A percentile compares a stretch with the other conserved stretches of the same genome.
Evolutionary conservation across 257 asterid genomes (phyloP).

Genomic region (Penstemon newberryi): DNA sequence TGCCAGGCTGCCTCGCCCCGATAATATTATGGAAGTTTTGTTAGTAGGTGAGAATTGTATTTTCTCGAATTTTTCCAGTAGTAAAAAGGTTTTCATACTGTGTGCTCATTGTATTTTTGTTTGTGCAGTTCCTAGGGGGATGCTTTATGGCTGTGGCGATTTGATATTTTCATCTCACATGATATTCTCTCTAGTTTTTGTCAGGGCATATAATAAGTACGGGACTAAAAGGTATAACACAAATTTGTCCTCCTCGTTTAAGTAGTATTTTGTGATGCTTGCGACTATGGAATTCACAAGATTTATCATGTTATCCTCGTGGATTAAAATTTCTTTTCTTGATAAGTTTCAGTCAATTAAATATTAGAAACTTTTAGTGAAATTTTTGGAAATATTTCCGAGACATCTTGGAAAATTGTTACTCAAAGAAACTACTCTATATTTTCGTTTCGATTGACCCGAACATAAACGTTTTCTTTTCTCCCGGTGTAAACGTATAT

Average conservation of each 20-base stretch:
- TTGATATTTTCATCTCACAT: conserved; percentile 98
- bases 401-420: neutral
- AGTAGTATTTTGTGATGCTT: neutral
- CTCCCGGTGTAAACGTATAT: no score
- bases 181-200: conserved; percentile 95
- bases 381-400: neutral
- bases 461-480: no score
- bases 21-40: conserved; percentile 61
- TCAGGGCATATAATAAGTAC: conserved; percentile 76
- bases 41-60: conserved; percentile 53
- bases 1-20: conserved; percentile 88
- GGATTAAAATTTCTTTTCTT: no score
- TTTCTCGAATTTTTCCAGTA: conserved; percentile 1
- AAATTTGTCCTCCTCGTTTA: neutral
- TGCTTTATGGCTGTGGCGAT: conserved; percentile 98
- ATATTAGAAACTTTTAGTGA: neutral
- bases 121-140: conserved; percentile 78
- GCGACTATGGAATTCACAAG: neutral
- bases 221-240: conserved; percentile 63
- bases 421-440: no score
- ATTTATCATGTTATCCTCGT: neutral
- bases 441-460: no score
- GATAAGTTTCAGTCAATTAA: neutral
- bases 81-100: neutral
- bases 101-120: conserved; percentile 27